Evolutionary conservation across 2,329 filamentous ascomycete genomes (phyloP).

Genomic region (Diaporthe destruens): DNA sequence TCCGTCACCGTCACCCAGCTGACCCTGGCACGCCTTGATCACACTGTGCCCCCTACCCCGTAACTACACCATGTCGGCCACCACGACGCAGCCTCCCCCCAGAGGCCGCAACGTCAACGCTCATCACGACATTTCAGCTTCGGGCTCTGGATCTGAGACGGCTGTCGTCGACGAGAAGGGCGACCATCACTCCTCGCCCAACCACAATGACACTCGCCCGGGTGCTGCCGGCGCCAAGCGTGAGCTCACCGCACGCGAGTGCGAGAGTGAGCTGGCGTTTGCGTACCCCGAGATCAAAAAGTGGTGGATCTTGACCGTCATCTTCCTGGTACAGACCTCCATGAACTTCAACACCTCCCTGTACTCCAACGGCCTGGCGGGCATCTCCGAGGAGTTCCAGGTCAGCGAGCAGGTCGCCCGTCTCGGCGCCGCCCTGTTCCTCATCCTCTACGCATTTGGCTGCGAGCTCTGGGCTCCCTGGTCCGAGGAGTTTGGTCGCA

Average conservation of each 20-base stretch:
- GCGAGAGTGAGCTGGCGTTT: conserved; percentile 75
- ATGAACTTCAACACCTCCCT: conserved; percentile 86
- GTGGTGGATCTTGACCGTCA: conserved; percentile 79
- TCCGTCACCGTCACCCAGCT: background rate
- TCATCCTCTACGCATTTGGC: conserved; percentile 85
- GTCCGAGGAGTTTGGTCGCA: conserved; percentile 85
- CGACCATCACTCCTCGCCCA: background rate
- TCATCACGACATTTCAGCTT: background rate
- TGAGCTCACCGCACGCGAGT: conserved; percentile 68
- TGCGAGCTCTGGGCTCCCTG: conserved; percentile 92
- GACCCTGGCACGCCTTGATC: background rate
- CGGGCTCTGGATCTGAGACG: conserved; percentile 17
- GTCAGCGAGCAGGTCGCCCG: conserved; percentile 78
- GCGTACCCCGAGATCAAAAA: conserved; percentile 73
- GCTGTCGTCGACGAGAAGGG: conserved; percentile 36
- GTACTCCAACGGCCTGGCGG: conserved; percentile 76
- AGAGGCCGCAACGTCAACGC: conserved; percentile 1
- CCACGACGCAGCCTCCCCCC: conserved; percentile 26
- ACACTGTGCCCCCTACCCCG: too few species aligned
- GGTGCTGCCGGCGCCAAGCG: conserved; percentile 43
- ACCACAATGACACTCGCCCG: background rate
- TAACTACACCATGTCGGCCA: conserved; percentile 10
- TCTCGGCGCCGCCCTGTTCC: conserved; percentile 81
- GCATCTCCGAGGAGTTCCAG: conserved; percentile 75
- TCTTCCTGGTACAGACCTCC: conserved; percentile 79